These are phyloP conservation scores for Pseudogymnoascus sp. DNA, from an alignment of 2,329 filamentous ascomycete species.

Conservation along the genomic window DNA sequence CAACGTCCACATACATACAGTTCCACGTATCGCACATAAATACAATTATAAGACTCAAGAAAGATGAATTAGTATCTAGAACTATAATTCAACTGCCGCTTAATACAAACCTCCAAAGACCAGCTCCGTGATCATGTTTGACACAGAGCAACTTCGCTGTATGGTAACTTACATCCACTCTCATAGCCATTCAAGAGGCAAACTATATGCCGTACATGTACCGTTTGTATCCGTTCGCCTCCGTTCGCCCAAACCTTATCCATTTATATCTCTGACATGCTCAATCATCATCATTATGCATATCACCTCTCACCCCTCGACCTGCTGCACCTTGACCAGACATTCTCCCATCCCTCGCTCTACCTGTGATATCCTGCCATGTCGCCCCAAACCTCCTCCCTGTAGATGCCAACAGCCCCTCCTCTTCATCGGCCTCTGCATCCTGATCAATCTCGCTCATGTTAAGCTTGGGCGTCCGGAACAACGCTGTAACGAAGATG, in stretches of 20 bases:
- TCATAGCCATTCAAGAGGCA: not conserved
- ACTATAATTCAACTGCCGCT: not conserved
- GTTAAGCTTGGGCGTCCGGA: constrained; percentile 72
- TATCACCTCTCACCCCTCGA: not conserved
- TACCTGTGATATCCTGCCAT: constrained; percentile 78
- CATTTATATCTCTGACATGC: not conserved
- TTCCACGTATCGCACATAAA: not conserved
- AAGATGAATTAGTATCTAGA: not conserved
- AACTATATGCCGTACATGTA: not conserved
- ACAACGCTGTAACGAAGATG: constrained; percentile 69
- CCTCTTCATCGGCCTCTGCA: constrained; percentile 85
- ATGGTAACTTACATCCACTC: not conserved
- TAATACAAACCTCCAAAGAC: not conserved
- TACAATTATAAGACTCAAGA: not conserved
- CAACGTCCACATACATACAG: not conserved
- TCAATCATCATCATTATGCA: constrained; percentile 3
- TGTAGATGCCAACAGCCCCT: constrained; percentile 79
- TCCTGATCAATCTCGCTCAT: constrained; percentile 77
- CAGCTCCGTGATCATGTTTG: not conserved
- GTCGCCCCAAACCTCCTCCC: constrained; percentile 75
- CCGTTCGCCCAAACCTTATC: not conserved
- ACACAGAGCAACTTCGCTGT: not conserved
- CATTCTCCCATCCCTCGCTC: not conserved
- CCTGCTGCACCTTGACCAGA: not conserved
- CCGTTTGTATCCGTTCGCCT: not conserved